phyloP scores from a whole-genome alignment of 2,329 filamentous ascomycete genomes.

The Emmonsiellopsis sp. region DNA sequence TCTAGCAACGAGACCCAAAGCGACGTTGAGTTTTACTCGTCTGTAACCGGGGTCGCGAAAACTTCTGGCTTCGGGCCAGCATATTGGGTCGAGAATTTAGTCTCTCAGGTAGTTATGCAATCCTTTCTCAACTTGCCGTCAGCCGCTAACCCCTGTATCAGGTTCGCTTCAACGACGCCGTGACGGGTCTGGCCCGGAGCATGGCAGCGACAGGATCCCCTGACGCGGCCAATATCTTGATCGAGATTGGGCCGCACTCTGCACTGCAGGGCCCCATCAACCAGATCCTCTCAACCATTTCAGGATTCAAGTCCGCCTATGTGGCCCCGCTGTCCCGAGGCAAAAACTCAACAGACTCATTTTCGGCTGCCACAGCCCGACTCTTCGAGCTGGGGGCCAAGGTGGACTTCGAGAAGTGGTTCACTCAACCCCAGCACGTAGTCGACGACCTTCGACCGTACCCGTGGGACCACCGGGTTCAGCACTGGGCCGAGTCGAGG shows the following conservation, averaged over 20 bases:
- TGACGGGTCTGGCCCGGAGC: slow-evolving; percentile 11
- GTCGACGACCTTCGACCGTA: background rate
- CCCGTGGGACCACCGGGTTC: background rate
- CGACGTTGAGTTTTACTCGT: background rate
- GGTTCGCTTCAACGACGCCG: slow-evolving; percentile 17
- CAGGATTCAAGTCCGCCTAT: slow-evolving; percentile 5
- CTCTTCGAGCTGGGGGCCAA: slow-evolving; percentile 3
- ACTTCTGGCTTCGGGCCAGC: background rate
- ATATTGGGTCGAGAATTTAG: slow-evolving; percentile 26
- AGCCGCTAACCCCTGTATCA: slow-evolving; percentile 13
- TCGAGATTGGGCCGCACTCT: slow-evolving; percentile 25
- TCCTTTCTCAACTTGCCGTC: background rate
- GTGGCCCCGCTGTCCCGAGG: background rate
- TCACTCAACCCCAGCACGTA: background rate
- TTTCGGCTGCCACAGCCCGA: slow-evolving; percentile 1
- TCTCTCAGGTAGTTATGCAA: slow-evolving; percentile 14
- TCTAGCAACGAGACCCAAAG: background rate
- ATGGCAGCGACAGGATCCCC: slow-evolving; percentile 2
- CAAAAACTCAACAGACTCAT: background rate
- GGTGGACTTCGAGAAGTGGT: slow-evolving; percentile 2
- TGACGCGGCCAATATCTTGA: slow-evolving; percentile 11
- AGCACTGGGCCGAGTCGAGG: background rate
- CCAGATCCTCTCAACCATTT: slow-evolving; percentile 13
- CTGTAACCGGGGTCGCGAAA: background rate
- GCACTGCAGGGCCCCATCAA: slow-evolving; percentile 21